Evolutionary conservation across 2,329 filamentous ascomycete genomes (phyloP).

Genomic region (Arthroderma uncinatum): DNA sequence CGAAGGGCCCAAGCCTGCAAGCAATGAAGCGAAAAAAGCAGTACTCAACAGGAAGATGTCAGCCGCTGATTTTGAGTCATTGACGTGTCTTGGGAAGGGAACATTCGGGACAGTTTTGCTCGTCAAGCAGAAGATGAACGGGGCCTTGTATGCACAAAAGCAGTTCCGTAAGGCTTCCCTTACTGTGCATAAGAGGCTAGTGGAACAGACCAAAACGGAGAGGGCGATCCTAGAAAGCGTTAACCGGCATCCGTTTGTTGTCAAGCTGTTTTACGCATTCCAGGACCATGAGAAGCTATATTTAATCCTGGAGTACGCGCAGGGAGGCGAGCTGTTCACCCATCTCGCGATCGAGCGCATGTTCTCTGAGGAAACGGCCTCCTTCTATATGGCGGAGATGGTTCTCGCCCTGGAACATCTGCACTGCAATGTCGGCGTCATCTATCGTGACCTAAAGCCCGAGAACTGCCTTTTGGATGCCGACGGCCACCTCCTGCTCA

Average conservation of each 20-base stretch:
- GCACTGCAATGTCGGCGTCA: constrained; percentile 80
- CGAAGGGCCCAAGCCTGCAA: neutral
- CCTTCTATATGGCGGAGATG: constrained; percentile 99
- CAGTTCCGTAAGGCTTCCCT: constrained; percentile 96
- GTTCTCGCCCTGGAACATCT: constrained; percentile 86
- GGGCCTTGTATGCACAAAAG: constrained; percentile 90
- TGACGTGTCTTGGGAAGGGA: constrained; percentile 90
- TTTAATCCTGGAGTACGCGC: constrained; percentile 91
- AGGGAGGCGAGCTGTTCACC: constrained; percentile 94
- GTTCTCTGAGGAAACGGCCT: constrained; percentile 79
- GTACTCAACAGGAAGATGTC: constrained; percentile 68
- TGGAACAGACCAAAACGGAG: constrained; percentile 97
- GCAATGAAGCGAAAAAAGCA: constrained; percentile 42
- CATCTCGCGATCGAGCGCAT: constrained; percentile 88
- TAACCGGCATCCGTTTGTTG: constrained; percentile 92
- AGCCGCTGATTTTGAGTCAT: constrained; percentile 74
- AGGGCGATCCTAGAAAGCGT: constrained; percentile 89
- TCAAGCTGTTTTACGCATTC: constrained; percentile 96
- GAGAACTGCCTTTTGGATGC: constrained; percentile 92
- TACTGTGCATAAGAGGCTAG: constrained; percentile 85
- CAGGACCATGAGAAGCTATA: constrained; percentile 97
- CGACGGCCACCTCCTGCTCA: constrained; percentile 84
- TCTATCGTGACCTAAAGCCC: constrained; percentile 94
- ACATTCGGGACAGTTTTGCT: constrained; percentile 91
- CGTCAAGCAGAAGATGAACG: constrained; percentile 79